A percentile compares a stretch with the other conserved stretches of the same genome.
These are phyloP conservation scores for Lichtheimia ramosa DNA, from an alignment of 371 early-diverging fungal genomes.

Conservation along the genomic window DNA sequence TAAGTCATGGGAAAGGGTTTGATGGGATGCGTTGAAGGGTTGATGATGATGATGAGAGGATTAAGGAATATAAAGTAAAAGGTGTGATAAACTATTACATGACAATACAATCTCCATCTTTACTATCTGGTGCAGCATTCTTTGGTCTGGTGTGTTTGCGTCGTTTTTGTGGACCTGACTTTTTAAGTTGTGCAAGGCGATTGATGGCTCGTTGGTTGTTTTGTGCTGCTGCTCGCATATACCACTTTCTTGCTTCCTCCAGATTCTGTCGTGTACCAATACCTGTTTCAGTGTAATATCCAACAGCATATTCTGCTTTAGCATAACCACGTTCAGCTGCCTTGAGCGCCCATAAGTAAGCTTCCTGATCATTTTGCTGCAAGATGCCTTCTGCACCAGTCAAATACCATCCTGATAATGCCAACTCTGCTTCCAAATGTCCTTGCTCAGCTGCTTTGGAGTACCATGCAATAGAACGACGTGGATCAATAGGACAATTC, in stretches of 20 bases:
- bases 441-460: slow-evolving; percentile 89
- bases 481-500: slow-evolving; percentile 86
- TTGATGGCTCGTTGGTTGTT: slow-evolving; percentile 73
- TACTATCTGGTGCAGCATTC: slow-evolving; percentile 21
- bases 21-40: background rate
- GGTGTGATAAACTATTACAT: slow-evolving; percentile 24
- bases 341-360: slow-evolving; percentile 85
- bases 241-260: slow-evolving; percentile 79
- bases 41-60: background rate
- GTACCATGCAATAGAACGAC: slow-evolving; percentile 95
- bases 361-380: slow-evolving; percentile 80
- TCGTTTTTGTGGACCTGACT: slow-evolving; percentile 48
- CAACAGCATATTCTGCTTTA: slow-evolving; percentile 90
- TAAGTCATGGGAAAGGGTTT: background rate
- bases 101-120: slow-evolving; percentile 44
- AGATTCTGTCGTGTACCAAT: slow-evolving; percentile 70
- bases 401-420: slow-evolving; percentile 89
- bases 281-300: slow-evolving; percentile 82
- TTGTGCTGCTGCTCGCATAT: slow-evolving; percentile 75
- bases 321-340: slow-evolving; percentile 83
- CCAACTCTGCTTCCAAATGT: slow-evolving; percentile 80
- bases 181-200: slow-evolving; percentile 73
- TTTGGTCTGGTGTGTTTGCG: slow-evolving; percentile 35
- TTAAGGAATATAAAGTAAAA: background rate
- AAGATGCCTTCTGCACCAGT: slow-evolving; percentile 82